phyloP scores from a whole-genome alignment of 768 basidiomycete species.

The Hypholoma sublateritium region DNA sequence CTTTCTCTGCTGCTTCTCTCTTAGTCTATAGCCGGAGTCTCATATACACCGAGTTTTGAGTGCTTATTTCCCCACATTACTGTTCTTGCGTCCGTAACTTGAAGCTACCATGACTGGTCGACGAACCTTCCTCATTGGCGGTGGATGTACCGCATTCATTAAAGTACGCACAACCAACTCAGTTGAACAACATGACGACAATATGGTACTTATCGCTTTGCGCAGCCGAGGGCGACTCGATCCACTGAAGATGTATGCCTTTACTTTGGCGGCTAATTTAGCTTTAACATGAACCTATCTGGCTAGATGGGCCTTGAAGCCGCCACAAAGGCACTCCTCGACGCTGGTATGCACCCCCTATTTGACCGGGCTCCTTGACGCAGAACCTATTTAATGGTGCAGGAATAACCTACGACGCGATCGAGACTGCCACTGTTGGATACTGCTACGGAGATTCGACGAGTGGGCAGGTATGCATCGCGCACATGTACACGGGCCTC shows the following conservation, averaged over 20 bases:
- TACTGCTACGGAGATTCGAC: conserved; percentile 83
- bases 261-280: background rate
- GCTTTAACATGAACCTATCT: background rate
- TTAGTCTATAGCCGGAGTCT: too few species aligned
- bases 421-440: conserved; percentile 75
- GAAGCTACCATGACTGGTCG: conserved; percentile 35
- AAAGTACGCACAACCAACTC: conserved; percentile 47
- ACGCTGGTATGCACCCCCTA: conserved; percentile 56
- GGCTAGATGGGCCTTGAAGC: conserved; percentile 84
- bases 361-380: background rate
- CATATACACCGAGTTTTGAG: background rate
- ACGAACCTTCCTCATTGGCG: conserved; percentile 67
- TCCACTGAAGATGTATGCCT: conserved; percentile 68
- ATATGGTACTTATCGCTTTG: too few species aligned
- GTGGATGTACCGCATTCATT: conserved; percentile 75
- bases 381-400: background rate
- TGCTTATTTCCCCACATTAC: conserved; percentile 10
- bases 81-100: background rate
- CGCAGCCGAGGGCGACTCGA: conserved; percentile 63
- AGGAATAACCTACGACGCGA: conserved; percentile 82
- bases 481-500: background rate
- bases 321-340: conserved; percentile 81
- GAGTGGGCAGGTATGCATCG: conserved; percentile 57
- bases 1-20: too few species aligned
- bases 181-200: background rate